Percentiles rank a stretch among this genome's conserved stretches.
Conservation (phyloP, 805 yeast genomes). For the Lipomyces japonicus region DNA sequence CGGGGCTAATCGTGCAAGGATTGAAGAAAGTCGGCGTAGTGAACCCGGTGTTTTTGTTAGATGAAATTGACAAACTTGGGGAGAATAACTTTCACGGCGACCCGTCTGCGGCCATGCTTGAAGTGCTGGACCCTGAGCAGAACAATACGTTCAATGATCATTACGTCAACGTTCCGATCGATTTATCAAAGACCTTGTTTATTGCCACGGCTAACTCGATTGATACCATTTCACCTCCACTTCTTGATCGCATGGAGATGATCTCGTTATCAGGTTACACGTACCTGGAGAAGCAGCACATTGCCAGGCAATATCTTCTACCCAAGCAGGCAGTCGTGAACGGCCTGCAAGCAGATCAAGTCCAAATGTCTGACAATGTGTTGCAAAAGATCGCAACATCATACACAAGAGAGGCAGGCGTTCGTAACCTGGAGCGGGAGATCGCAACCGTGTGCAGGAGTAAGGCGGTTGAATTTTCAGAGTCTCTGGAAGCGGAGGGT, state of each 20-base stretch:
- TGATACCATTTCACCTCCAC: conserved; percentile 66
- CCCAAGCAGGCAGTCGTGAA: conserved; percentile 72
- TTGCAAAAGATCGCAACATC: conserved; percentile 59
- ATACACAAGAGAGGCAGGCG: conserved; percentile 85
- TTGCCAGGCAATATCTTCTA: conserved; percentile 62
- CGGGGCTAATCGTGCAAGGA: conserved; percentile 76
- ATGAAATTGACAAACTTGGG: conserved; percentile 78
- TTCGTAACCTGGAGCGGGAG: conserved; percentile 70
- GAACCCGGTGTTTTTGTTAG: conserved; percentile 79
- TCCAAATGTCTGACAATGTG: conserved; percentile 50
- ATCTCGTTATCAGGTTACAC: conserved; percentile 77
- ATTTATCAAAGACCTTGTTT: conserved; percentile 73
- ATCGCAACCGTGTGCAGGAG: conserved; percentile 75
- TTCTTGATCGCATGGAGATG: conserved; percentile 79
- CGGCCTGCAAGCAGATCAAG: conserved; percentile 51
- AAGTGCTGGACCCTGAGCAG: conserved; percentile 88
- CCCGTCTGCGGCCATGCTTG: conserved; percentile 84
- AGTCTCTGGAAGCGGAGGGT: conserved; percentile 29
- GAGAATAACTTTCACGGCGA: conserved; percentile 69
- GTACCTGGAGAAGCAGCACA: conserved; percentile 67
- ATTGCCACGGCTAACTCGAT: conserved; percentile 84
- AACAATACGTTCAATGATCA: conserved; percentile 74
- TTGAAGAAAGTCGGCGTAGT: conserved; percentile 68
- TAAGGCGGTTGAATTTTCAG: conserved; percentile 69
- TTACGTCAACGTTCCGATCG: conserved; percentile 71